Conservation (phyloP, 768 basidiomycete species). For the Suillus decipiens region DNA sequence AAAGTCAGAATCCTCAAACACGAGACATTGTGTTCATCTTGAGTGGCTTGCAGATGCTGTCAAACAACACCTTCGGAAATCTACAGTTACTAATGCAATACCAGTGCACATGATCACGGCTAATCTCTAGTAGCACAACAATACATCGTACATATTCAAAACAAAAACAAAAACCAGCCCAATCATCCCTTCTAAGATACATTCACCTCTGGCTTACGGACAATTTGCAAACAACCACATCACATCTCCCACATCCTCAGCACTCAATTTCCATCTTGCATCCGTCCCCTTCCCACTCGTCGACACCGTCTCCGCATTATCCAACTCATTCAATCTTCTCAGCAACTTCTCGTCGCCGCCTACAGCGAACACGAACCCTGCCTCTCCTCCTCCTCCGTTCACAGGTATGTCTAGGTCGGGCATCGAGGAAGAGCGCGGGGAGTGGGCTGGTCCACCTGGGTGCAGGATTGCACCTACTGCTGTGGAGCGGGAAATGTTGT, state of each 20-base stretch:
- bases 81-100: too few relatives aligned
- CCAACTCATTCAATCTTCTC: conserved; percentile 73
- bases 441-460: conserved; percentile 53
- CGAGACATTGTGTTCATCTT: too few relatives aligned
- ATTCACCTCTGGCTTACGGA: not conserved
- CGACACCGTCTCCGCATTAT: conserved; percentile 69
- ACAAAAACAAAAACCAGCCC: not conserved
- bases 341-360: conserved; percentile 80
- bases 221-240: conserved; percentile 34
- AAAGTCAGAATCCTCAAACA: too few relatives aligned
- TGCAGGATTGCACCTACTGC: conserved; percentile 80
- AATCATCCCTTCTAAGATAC: not conserved
- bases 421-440: conserved; percentile 26
- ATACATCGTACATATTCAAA: not conserved
- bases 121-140: not conserved
- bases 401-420: conserved; percentile 36
- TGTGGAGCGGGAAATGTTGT: conserved; percentile 80
- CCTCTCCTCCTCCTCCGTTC: conserved; percentile 40
- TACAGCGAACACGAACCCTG: conserved; percentile 63
- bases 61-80: too few relatives aligned
- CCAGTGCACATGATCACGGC: not conserved
- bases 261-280: conserved; percentile 64
- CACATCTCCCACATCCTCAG: conserved; percentile 36
- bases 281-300: conserved; percentile 77
- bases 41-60: too few relatives aligned